Conservation (phyloP, 1,284 basidiomycete species). For the Rhodotorula sp. region DNA sequence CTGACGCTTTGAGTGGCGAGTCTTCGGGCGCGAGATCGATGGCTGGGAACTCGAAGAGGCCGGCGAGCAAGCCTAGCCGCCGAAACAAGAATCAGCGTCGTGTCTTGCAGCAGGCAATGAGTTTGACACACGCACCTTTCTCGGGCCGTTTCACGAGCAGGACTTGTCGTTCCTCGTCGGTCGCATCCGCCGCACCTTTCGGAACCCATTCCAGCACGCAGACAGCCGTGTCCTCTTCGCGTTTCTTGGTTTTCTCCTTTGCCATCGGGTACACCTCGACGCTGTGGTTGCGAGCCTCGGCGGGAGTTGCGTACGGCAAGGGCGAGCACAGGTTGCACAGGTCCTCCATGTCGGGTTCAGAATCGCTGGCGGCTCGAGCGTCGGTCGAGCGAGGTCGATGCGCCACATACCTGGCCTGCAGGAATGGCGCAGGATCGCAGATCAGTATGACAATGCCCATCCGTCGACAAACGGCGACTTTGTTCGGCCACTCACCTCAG, state of each 20-base stretch:
- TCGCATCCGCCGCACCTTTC: slow-evolving; percentile 43
- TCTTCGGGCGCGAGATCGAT: slow-evolving; percentile 44
- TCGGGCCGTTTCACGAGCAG: slow-evolving; percentile 76
- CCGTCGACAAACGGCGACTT: not conserved
- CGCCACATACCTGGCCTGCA: slow-evolving; percentile 24
- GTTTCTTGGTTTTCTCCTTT: slow-evolving; percentile 72
- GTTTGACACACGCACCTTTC: slow-evolving; percentile 60
- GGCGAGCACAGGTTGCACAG: slow-evolving; percentile 70
- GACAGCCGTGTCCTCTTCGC: slow-evolving; percentile 81
- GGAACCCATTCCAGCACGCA: slow-evolving; percentile 74
- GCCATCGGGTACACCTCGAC: slow-evolving; percentile 85
- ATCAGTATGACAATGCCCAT: too few species aligned
- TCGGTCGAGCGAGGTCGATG: slow-evolving; percentile 20
- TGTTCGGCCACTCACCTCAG: slow-evolving; percentile 47
- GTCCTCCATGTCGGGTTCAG: slow-evolving; percentile 65
- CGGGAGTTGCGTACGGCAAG: slow-evolving; percentile 50
- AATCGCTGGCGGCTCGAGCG: too few species aligned
- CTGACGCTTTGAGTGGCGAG: slow-evolving; percentile 12
- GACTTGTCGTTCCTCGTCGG: slow-evolving; percentile 58
- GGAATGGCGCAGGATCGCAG: not conserved
- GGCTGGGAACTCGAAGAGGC: slow-evolving; percentile 78
- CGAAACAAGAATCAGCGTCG: not conserved
- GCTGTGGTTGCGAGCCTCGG: slow-evolving; percentile 32
- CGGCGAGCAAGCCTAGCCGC: slow-evolving; percentile 74
- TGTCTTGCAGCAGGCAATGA: not conserved